Conservation (phyloP, 2,329 filamentous ascomycete genomes). For the Podosphaera fusca region DNA sequence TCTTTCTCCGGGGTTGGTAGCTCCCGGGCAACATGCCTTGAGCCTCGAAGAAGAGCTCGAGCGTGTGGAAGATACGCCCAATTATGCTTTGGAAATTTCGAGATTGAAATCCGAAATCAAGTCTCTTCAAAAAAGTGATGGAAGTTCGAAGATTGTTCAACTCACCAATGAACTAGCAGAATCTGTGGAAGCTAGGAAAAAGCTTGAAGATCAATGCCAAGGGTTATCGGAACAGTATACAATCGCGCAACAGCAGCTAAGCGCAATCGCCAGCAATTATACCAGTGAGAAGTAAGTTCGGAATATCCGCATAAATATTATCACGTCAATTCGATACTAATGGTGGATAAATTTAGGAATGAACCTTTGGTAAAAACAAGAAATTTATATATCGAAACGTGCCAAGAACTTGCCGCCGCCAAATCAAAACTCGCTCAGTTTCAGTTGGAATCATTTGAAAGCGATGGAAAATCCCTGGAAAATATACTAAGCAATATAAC, state of each 20-base stretch:
- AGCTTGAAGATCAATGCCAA: conserved; percentile 30
- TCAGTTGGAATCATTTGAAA: conserved; percentile 24
- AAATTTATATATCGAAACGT: conserved; percentile 22
- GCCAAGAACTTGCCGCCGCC: conserved; percentile 24
- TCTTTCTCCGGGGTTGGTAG: conserved; percentile 7
- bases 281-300: conserved; percentile 26
- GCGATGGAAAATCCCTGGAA: conserved; percentile 30
- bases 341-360: conserved; percentile 24
- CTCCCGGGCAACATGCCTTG: conserved; percentile 10
- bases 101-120: conserved; percentile 39
- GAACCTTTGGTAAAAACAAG: conserved; percentile 29
- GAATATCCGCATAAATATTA: conserved; percentile 12
- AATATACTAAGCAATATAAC: conserved; percentile 30
- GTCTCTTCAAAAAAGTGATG: conserved; percentile 29
- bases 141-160: conserved; percentile 28
- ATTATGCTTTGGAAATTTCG: conserved; percentile 27
- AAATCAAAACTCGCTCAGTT: conserved; percentile 23
- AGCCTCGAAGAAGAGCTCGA: conserved; percentile 39
- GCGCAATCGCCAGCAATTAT: conserved; percentile 27
- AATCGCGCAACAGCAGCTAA: conserved; percentile 32
- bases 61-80: conserved; percentile 18
- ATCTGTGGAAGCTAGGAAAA: conserved; percentile 25
- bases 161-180: conserved; percentile 33
- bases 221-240: conserved; percentile 34
- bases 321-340: conserved; percentile 20